Conservation (phyloP, 1,284 basidiomycete species). For the Cryptococcus amylolentus region DNA sequence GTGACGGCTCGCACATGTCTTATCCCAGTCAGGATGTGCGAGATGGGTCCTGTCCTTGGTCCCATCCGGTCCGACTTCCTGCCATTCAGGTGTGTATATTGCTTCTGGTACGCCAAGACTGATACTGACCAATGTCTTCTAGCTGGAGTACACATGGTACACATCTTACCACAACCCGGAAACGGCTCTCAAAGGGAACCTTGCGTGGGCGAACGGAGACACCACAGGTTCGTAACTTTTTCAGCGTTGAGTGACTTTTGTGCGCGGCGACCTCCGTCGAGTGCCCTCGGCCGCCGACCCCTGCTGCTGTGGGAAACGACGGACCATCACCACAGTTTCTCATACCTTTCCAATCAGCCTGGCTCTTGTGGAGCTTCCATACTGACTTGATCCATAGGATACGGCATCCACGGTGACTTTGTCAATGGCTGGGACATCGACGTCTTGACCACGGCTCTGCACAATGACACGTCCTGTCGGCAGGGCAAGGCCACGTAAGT, state of each 20-base stretch:
- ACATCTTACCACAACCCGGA: slow-evolving; percentile 23
- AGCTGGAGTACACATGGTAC: slow-evolving; percentile 35
- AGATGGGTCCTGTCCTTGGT: slow-evolving; percentile 29
- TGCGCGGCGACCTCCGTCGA: too few relatives aligned
- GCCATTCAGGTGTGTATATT: slow-evolving; percentile 17
- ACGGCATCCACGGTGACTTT: slow-evolving; percentile 42
- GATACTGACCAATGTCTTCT: not conserved
- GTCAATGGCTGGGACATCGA: slow-evolving; percentile 35
- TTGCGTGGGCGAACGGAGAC: slow-evolving; percentile 47
- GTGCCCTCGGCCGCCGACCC: too few relatives aligned
- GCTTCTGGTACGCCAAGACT: not conserved
- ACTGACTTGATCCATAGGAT: slow-evolving; percentile 13
- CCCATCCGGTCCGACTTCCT: slow-evolving; percentile 39
- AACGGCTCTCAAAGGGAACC: slow-evolving; percentile 25
- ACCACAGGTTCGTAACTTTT: slow-evolving; percentile 17
- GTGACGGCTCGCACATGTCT: slow-evolving; percentile 32
- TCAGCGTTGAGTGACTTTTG: too few relatives aligned
- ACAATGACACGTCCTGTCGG: slow-evolving; percentile 24
- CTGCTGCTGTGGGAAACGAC: too few relatives aligned
- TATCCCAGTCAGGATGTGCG: slow-evolving; percentile 23
- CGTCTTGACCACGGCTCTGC: slow-evolving; percentile 27
- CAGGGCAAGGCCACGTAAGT: slow-evolving; percentile 8
- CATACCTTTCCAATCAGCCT: too few relatives aligned
- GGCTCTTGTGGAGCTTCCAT: too few relatives aligned
- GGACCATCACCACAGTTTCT: too few relatives aligned